Base-by-base conservation (phyloP, 83 land plant species). In the Picea engelmannii region DNA sequence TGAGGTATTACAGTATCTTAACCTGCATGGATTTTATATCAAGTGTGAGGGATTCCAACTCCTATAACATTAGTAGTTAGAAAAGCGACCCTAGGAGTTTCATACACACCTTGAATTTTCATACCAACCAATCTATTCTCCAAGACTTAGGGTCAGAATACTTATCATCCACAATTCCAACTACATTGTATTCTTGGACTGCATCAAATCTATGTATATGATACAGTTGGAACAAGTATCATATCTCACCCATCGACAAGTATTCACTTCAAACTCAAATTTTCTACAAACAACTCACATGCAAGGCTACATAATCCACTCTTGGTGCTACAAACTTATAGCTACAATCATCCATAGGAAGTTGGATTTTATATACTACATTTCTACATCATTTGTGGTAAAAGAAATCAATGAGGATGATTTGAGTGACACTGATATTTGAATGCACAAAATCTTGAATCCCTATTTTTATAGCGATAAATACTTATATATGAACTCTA, bases 221-320 rank as follows among this genome's bases (percentile, higher is more conserved):
- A 31, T 31, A 31, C 97, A 96, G 82, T 96, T 97, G 63, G 97
- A 92, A 78, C 99, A 96, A 79, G 84, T 73, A 82, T 96, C 99
- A 85, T 97, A 96, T 17, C 99, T 97, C 76, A 94, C 85, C 99
- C 99, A 96, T 2, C 99, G 89, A 68, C 94, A 95, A 8, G 96
- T 94, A 83, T 96, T 96, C 75, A 93, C 97, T 84, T 94, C 99
- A 85, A 94, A 96, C 81, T 96, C 99, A 83, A 96, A 96, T 84
- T 94, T 96, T 79, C 86, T 90, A 64, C 99, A 96, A 42, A 93
- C 82, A 59, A 95, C 93, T 83, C 99, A 96, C 99, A 96, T 96
- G 88, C 99, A 96, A 38, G 86, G 73, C 89, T 94, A 87, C 97
- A 96, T 85, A 96, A 96, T 42, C 97, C 97, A 80, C 84, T 94